Evolutionary conservation across 2,329 filamentous ascomycete species (phyloP).

Genomic region (Xylariomycetidae sp.): DNA sequence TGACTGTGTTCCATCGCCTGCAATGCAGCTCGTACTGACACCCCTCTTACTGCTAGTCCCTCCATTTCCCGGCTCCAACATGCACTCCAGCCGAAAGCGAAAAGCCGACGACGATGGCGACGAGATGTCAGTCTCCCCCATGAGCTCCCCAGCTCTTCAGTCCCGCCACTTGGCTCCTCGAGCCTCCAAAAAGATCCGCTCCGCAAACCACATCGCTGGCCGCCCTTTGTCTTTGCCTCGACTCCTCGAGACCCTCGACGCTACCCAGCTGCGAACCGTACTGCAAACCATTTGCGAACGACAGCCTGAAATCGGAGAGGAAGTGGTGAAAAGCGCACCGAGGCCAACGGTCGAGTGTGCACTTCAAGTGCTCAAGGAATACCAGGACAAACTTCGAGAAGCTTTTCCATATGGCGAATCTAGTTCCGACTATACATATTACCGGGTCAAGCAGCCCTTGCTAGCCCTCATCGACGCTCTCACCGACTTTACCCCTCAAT

Average conservation of each 20-base stretch:
- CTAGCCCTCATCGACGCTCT: slow-evolving; percentile 81
- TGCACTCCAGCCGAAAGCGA: slow-evolving; percentile 64
- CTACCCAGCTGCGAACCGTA: slow-evolving; percentile 75
- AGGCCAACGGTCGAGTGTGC: slow-evolving; percentile 80
- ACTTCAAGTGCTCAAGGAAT: slow-evolving; percentile 73
- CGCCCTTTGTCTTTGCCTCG: slow-evolving; percentile 56
- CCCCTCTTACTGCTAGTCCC: neutral
- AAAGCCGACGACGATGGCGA: slow-evolving; percentile 82
- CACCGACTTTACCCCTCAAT: slow-evolving; percentile 92
- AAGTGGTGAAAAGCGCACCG: slow-evolving; percentile 79
- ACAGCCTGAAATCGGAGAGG: slow-evolving; percentile 78
- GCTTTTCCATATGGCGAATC: slow-evolving; percentile 83
- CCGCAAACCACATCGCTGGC: slow-evolving; percentile 61
- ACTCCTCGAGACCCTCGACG: slow-evolving; percentile 90
- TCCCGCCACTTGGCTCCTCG: slow-evolving; percentile 60
- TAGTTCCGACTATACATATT: slow-evolving; percentile 90
- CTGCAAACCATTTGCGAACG: slow-evolving; percentile 89
- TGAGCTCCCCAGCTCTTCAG: slow-evolving; percentile 71
- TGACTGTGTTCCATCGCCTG: neutral
- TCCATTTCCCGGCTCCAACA: slow-evolving; percentile 38
- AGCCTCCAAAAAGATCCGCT: slow-evolving; percentile 59
- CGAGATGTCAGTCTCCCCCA: slow-evolving; percentile 88
- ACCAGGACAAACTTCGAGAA: slow-evolving; percentile 71
- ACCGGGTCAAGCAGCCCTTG: slow-evolving; percentile 79
- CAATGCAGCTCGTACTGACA: neutral